A percentile compares a stretch with the other conserved stretches of the same genome.
phyloP scores from a whole-genome alignment of 371 early-diverging fungal species.

The Actinomucor elegans region DNA sequence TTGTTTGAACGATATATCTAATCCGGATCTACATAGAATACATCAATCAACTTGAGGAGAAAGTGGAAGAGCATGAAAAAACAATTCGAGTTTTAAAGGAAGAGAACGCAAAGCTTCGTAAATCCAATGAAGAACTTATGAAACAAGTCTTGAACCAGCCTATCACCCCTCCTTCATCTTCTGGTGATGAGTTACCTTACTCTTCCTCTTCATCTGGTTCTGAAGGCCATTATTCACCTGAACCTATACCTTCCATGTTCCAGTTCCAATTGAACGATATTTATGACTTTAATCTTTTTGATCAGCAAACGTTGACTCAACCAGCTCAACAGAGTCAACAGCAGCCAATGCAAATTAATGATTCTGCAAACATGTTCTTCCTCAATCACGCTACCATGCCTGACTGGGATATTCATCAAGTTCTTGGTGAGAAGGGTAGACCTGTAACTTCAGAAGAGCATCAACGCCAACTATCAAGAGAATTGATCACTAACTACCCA shows the following conservation, averaged over 20 bases:
- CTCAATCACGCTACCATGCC: constrained; percentile 24
- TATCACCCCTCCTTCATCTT: constrained; percentile 40
- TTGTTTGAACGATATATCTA: background rate
- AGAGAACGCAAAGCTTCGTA: constrained; percentile 17
- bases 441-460: background rate
- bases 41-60: constrained; percentile 65
- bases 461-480: background rate
- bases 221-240: constrained; percentile 20
- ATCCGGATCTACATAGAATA: constrained; percentile 52
- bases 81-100: constrained; percentile 11
- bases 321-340: background rate
- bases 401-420: constrained; percentile 19
- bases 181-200: constrained; percentile 2
- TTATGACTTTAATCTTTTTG: constrained; percentile 18
- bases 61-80: constrained; percentile 29
- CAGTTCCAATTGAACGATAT: constrained; percentile 19
- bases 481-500: constrained; percentile 18
- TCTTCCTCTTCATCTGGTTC: constrained; percentile 7
- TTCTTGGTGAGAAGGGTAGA: constrained; percentile 5
- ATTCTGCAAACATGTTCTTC: constrained; percentile 10
- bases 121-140: constrained; percentile 17
- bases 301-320: too few relatives aligned
- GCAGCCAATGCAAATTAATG: background rate
- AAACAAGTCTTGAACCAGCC: constrained; percentile 46
- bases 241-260: background rate